Percentiles rank a stretch among this genome's conserved stretches.
phyloP scores from a whole-genome alignment of 73 alveolate genomes.

The Tetrahymena malaccensis region DNA sequence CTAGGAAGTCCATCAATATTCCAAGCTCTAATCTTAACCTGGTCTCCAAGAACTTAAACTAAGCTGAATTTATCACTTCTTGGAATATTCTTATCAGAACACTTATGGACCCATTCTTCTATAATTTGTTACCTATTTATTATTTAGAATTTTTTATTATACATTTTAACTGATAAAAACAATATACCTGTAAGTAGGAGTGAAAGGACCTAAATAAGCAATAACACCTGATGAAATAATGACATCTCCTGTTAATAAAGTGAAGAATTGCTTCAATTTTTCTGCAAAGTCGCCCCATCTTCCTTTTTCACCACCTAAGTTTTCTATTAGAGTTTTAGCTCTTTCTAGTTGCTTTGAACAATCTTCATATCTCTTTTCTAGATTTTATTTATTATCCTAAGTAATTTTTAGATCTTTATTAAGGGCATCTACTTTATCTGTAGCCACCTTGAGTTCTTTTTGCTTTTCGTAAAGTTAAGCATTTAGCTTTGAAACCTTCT shows the following conservation, averaged over 20 bases:
- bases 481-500: conserved; percentile 68
- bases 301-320: conserved; percentile 97
- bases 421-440: conserved; percentile 93
- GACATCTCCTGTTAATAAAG: conserved; percentile 95
- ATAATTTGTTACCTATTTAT: conserved; percentile 49
- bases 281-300: conserved; percentile 93
- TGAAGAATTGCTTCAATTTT: conserved; percentile 66
- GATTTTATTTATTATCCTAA: conserved; percentile 76
- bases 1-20: conserved; percentile 96
- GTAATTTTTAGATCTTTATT: conserved; percentile 88
- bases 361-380: conserved; percentile 79
- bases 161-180: neutral
- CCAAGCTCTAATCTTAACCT: conserved; percentile 97
- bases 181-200: conserved; percentile 67
- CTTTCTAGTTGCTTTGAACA: conserved; percentile 84
- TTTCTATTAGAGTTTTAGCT: conserved; percentile 93
- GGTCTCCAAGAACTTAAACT: conserved; percentile 93
- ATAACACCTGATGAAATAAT: conserved; percentile 94
- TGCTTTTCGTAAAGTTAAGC: conserved; percentile 72
- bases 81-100: conserved; percentile 82
- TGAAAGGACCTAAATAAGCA: conserved; percentile 96
- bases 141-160: neutral
- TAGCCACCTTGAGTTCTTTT: conserved; percentile 85
- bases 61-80: conserved; percentile 78
- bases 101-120: conserved; percentile 85